A percentile compares a stretch with the other conserved stretches of the same genome.
These are phyloP conservation scores for Buxus sempervirens DNA, from an alignment of 164 flowering plant genomes.

Conservation along the genomic window DNA sequence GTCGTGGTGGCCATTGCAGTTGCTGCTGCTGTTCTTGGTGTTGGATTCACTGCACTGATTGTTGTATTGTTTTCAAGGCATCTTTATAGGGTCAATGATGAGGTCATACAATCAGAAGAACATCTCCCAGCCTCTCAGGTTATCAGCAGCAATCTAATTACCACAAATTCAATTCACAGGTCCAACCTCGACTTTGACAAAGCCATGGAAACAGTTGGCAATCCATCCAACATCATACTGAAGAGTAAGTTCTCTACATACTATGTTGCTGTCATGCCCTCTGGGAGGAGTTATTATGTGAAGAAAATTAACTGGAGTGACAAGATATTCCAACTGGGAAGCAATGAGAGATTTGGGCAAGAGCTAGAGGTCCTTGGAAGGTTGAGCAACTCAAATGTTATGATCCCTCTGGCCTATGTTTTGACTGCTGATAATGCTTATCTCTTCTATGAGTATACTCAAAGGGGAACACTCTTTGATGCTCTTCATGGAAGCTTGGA, in stretches of 20 bases:
- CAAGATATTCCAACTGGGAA: constrained; percentile 54
- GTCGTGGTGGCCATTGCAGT: constrained; percentile 28
- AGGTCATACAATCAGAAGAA: constrained; percentile 24
- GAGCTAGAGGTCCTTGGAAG: constrained; percentile 58
- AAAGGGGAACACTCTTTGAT: constrained; percentile 57
- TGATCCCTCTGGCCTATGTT: constrained; percentile 71
- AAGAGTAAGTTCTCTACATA: constrained; percentile 66
- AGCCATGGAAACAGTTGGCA: constrained; percentile 55
- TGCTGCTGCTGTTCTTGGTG: constrained; percentile 26
- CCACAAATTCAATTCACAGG: constrained; percentile 43
- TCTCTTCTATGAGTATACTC: constrained; percentile 55
- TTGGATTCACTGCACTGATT: constrained; percentile 18
- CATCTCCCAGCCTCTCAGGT: constrained; percentile 33
- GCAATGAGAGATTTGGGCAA: constrained; percentile 49
- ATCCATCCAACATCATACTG: constrained; percentile 37
- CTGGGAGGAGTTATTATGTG: constrained; percentile 57
- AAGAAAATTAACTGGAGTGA: constrained; percentile 78
- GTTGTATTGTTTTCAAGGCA: constrained; percentile 33
- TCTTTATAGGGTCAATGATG: constrained; percentile 31
- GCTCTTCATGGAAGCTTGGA: constrained; percentile 45
- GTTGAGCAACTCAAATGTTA: constrained; percentile 58
- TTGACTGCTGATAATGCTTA: constrained; percentile 58
- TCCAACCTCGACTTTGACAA: constrained; percentile 46
- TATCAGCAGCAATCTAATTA: constrained; percentile 39
- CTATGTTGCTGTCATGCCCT: constrained; percentile 65